These are phyloP conservation scores for Coemansia sp. DNA, from an alignment of 192 early-diverging fungal species.

Conservation along the genomic window DNA sequence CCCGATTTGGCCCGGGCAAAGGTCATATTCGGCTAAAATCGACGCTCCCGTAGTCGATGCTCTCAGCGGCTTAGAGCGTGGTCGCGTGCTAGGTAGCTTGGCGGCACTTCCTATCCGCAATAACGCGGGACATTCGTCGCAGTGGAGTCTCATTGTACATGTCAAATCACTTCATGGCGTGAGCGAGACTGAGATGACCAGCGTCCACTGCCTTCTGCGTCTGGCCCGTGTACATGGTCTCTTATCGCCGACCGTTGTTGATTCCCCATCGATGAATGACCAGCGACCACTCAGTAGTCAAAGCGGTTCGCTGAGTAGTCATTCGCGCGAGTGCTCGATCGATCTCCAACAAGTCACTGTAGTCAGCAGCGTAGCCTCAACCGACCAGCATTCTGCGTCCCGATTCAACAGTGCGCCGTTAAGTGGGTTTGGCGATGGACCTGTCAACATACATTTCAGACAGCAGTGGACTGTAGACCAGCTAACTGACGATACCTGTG, in stretches of 20 bases:
- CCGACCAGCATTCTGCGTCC: neutral
- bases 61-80: constrained; percentile 38
- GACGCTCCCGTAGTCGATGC: constrained; percentile 40
- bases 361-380: neutral
- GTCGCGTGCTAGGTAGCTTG: constrained; percentile 23
- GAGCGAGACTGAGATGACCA: constrained; percentile 29
- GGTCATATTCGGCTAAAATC: constrained; percentile 42
- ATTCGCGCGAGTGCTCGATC: neutral
- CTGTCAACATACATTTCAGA: constrained; percentile 39
- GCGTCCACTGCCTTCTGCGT: constrained; percentile 47
- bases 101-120: constrained; percentile 33
- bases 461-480: constrained; percentile 42
- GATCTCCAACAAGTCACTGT: neutral
- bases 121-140: neutral
- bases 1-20: constrained; percentile 43
- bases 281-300: neutral
- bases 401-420: constrained; percentile 13
- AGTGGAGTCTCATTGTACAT: constrained; percentile 45
- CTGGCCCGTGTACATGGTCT: constrained; percentile 28
- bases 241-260: neutral
- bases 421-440: constrained; percentile 36
- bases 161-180: constrained; percentile 30
- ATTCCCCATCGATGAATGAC: neutral
- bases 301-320: neutral
- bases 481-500: constrained; percentile 27